These are phyloP conservation scores for Lodderomyces margitis DNA, from an alignment of 1,139 yeast species.

Conservation along the genomic window DNA sequence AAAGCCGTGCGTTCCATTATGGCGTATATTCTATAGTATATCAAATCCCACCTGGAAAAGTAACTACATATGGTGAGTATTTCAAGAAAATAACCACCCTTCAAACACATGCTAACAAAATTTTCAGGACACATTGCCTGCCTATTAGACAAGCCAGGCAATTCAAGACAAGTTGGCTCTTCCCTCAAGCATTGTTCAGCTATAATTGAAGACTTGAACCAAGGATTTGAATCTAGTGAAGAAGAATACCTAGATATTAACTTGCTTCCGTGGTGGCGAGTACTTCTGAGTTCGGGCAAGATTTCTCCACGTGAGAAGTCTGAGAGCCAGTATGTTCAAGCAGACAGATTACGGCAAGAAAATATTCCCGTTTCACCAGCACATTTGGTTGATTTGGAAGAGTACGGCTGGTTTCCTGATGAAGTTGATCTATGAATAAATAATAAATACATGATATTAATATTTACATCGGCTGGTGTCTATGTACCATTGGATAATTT, in stretches of 20 bases:
- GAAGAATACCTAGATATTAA: slow-evolving; percentile 23
- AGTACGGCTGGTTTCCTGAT: slow-evolving; percentile 72
- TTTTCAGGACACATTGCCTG: slow-evolving; percentile 61
- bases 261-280: slow-evolving; percentile 81
- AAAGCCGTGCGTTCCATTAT: slow-evolving; percentile 34
- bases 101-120: not conserved
- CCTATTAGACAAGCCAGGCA: slow-evolving; percentile 57
- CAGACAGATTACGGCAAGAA: slow-evolving; percentile 45
- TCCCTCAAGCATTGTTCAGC: slow-evolving; percentile 50
- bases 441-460: not conserved
- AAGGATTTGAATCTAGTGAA: slow-evolving; percentile 16
- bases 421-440: slow-evolving; percentile 27
- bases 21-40: slow-evolving; percentile 58
- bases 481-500: not conserved
- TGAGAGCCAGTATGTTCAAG: slow-evolving; percentile 48
- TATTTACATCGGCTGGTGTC: not conserved
- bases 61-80: slow-evolving; percentile 59
- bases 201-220: slow-evolving; percentile 25
- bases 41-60: slow-evolving; percentile 62
- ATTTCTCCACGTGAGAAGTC: slow-evolving; percentile 53
- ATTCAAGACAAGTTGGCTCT: slow-evolving; percentile 73
- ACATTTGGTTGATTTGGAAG: slow-evolving; percentile 41
- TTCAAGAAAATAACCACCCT: not conserved
- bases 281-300: slow-evolving; percentile 58
- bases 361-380: slow-evolving; percentile 43